Evolutionary conservation across 2,329 filamentous ascomycete species (phyloP).

Genomic region (Penicillium janthinellum): DNA sequence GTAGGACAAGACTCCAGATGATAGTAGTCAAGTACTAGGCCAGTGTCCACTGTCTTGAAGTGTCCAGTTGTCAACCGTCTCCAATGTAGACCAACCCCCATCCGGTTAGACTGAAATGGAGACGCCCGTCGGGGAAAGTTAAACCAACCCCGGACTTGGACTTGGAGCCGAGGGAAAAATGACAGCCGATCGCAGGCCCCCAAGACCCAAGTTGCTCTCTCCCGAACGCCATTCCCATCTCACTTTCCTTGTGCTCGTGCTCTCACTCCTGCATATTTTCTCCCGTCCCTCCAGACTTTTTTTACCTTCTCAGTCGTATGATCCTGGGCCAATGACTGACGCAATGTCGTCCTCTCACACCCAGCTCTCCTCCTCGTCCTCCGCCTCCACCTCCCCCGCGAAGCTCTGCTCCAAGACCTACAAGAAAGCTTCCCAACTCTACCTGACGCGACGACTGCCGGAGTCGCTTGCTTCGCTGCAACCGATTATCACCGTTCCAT

Average conservation of each 20-base stretch:
- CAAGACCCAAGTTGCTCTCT: neutral
- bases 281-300: conserved; percentile 1
- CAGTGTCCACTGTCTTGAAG: too few relatives aligned
- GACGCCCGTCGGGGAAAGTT: conserved; percentile 1
- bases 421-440: conserved; percentile 89
- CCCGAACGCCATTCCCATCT: conserved; percentile 4
- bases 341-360: conserved; percentile 49
- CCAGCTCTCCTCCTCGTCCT: conserved; percentile 68
- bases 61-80: neutral
- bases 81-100: neutral
- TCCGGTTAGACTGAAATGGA: neutral
- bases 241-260: conserved; percentile 6
- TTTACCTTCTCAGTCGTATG: neutral
- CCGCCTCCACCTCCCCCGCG: conserved; percentile 67
- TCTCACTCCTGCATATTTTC: conserved; percentile 5
- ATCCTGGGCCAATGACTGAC: conserved; percentile 33
- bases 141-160: conserved; percentile 36
- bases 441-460: conserved; percentile 87
- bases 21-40: too few relatives aligned
- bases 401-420: conserved; percentile 78
- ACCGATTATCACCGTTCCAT: conserved; percentile 70
- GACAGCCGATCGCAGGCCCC: conserved; percentile 27
- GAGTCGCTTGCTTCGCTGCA: conserved; percentile 85
- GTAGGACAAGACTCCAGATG: too few relatives aligned
- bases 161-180: conserved; percentile 38